Evolutionary conservation across 78 protist genomes (phyloP).

Genomic region (Pigoraptor vietnamica): DNA sequence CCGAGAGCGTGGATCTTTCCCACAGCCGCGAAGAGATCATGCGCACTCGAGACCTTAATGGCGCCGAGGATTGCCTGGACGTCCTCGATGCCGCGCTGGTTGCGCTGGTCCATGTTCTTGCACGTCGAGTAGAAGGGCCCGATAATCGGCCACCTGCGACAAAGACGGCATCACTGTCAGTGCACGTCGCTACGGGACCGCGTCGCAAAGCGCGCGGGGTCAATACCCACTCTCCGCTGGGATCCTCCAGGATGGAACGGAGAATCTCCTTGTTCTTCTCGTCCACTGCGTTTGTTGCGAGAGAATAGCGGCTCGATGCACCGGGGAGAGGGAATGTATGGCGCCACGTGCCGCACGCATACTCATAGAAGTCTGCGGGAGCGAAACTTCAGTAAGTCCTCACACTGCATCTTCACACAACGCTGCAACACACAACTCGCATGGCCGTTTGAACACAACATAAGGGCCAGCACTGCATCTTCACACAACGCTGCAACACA

Average conservation of each 20-base stretch:
- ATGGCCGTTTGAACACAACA: too few relatives aligned
- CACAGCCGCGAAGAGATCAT: neutral
- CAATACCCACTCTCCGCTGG: neutral
- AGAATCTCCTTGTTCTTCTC: neutral
- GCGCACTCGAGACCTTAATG: neutral
- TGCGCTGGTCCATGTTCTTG: neutral
- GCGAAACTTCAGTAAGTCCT: too few relatives aligned
- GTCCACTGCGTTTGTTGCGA: neutral
- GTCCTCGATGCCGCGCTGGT: neutral
- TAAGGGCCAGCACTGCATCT: too few relatives aligned
- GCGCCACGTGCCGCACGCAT: neutral
- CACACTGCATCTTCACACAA: too few relatives aligned
- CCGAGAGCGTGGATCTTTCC: neutral
- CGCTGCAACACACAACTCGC: too few relatives aligned
- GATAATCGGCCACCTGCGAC: neutral
- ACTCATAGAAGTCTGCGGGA: neutral
- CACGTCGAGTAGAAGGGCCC: neutral
- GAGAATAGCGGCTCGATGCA: neutral
- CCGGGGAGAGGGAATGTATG: neutral
- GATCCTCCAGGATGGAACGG: neutral
- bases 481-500: too few relatives aligned
- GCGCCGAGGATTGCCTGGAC: neutral
- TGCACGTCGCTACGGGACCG: too few relatives aligned
- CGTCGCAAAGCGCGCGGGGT: too few relatives aligned
- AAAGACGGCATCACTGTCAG: too few relatives aligned